Percentiles rank a stretch among this genome's conserved stretches.
These are phyloP conservation scores for Wickerhamomyces rabaulensis DNA, from an alignment of 805 yeast species.

Conservation along the genomic window DNA sequence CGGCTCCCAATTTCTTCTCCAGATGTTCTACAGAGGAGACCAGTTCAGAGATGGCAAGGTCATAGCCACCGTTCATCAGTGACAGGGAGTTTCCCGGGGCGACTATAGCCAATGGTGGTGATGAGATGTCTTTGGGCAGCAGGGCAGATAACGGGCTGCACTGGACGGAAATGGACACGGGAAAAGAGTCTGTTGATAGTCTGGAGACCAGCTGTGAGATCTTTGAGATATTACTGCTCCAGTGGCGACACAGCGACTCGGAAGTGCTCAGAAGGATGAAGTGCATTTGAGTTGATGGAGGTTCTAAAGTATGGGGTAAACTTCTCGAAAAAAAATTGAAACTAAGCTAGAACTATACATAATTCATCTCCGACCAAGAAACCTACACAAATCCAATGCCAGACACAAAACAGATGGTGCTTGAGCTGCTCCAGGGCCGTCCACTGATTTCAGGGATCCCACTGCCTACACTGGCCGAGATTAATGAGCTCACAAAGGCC, in stretches of 20 bases:
- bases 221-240: too few relatives aligned
- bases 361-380: background rate
- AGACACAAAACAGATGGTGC: background rate
- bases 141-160: background rate
- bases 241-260: background rate
- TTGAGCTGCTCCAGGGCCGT: background rate
- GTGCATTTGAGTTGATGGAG: background rate
- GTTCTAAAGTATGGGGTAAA: too few relatives aligned
- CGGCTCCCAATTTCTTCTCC: background rate
- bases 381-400: background rate
- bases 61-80: background rate
- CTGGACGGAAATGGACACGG: background rate
- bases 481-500: background rate
- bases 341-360: too few relatives aligned
- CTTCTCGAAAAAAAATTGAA: too few relatives aligned
- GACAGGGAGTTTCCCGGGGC: background rate
- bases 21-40: background rate
- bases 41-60: background rate
- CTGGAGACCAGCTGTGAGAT: background rate
- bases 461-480: background rate
- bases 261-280: background rate
- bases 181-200: background rate
- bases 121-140: background rate
- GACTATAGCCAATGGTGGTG: background rate
- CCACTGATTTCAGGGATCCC: background rate